A percentile compares a stretch with the other conserved stretches of the same genome.
These are phyloP conservation scores for Xylaria sp. DNA, from an alignment of 2,329 filamentous ascomycete species.

Conservation along the genomic window DNA sequence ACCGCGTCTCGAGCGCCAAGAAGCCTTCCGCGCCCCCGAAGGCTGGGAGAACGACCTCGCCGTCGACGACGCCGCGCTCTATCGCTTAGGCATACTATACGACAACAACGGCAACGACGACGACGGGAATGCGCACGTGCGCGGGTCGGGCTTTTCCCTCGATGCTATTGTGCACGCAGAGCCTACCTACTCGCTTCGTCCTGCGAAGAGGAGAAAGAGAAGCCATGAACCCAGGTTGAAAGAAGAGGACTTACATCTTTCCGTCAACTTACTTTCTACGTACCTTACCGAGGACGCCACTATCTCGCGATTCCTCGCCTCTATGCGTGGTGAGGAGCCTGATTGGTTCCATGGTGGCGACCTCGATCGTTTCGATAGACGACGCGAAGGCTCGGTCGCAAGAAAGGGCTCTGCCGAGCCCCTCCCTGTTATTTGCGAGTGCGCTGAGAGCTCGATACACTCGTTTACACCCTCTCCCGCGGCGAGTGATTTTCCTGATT, in stretches of 20 bases:
- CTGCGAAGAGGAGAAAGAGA: conserved; percentile 41
- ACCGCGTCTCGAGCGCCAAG: conserved; percentile 47
- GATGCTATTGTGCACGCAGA: conserved; percentile 44
- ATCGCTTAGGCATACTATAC: conserved; percentile 46
- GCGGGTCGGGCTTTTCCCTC: conserved; percentile 42
- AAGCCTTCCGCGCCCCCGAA: conserved; percentile 45
- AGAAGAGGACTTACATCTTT: conserved; percentile 22
- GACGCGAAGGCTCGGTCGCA: not conserved
- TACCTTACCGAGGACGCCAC: conserved; percentile 33
- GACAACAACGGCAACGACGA: conserved; percentile 45
- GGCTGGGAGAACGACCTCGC: conserved; percentile 36
- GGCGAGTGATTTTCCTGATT: conserved; percentile 36
- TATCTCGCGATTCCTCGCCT: conserved; percentile 33
- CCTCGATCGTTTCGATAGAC: not conserved
- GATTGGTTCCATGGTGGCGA: not conserved
- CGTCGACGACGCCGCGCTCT: conserved; percentile 44
- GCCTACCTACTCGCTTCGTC: conserved; percentile 44
- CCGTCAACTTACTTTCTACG: conserved; percentile 37
- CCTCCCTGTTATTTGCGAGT: conserved; percentile 42
- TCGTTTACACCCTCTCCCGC: conserved; percentile 26
- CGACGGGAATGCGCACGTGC: conserved; percentile 40
- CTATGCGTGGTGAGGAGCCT: conserved; percentile 23
- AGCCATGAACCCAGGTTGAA: conserved; percentile 12
- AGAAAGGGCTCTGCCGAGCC: conserved; percentile 19
- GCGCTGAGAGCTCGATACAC: conserved; percentile 38